These are phyloP conservation scores for Aegle marmelos DNA, from an alignment of 345 rosid species.

Conservation along the genomic window DNA sequence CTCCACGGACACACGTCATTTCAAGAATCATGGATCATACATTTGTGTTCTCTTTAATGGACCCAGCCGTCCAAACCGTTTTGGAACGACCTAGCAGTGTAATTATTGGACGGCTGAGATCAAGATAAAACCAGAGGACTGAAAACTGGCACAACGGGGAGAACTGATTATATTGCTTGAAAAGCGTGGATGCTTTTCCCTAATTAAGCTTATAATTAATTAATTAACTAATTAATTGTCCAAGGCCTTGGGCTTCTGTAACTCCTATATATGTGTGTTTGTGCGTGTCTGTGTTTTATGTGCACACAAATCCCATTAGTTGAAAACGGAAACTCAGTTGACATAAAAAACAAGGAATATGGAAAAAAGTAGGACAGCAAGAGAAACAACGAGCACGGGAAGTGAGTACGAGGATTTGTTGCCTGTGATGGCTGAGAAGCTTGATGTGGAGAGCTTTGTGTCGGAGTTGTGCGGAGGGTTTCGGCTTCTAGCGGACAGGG, in stretches of 20 bases:
- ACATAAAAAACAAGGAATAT: neutral
- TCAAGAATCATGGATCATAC: neutral
- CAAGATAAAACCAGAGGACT: too few species aligned
- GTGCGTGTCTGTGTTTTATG: too few species aligned
- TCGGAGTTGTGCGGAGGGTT: slow-evolving; percentile 82
- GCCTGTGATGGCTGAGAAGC: slow-evolving; percentile 89
- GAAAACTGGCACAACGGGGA: too few species aligned
- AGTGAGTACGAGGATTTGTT: slow-evolving; percentile 62
- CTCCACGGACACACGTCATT: neutral
- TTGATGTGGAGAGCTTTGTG: slow-evolving; percentile 71
- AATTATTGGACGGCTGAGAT: slow-evolving; percentile 10
- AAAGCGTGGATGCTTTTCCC: too few species aligned
- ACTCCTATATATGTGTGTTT: too few species aligned
- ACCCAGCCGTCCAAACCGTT: slow-evolving; percentile 12
- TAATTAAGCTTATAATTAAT: too few species aligned
- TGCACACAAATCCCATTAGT: too few species aligned
- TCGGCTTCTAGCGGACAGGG: slow-evolving; percentile 63
- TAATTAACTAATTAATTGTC: too few species aligned
- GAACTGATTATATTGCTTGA: too few species aligned
- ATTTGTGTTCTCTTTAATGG: neutral
- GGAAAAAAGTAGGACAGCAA: slow-evolving; percentile 18
- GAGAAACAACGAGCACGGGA: slow-evolving; percentile 4
- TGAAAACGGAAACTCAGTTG: too few species aligned
- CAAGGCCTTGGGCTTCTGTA: too few species aligned
- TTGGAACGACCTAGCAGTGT: neutral